Evolutionary conservation across 768 basidiomycete species (phyloP), one percentile per base, ranked within the genome.

Genomic region (Zangia roseola): DNA sequence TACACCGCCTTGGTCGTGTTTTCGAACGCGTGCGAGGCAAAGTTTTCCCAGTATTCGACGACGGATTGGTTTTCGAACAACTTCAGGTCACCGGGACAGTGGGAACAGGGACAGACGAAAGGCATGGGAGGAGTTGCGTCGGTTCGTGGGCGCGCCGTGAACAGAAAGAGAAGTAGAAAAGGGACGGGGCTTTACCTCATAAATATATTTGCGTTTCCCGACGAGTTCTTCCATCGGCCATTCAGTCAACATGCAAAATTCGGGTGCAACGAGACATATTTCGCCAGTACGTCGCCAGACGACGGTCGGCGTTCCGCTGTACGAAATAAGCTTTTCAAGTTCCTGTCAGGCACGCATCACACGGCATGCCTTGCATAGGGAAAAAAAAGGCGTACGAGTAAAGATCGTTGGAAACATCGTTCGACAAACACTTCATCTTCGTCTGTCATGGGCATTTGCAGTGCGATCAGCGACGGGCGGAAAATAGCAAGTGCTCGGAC

Each of bases 241-340:
- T 58, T 88, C 91, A 9, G 92, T 94, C 53, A 99, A 74, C 79
- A 91, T 86, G 67, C 88, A 91, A 64, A 99, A 98, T 70, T 99
- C 97, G 6, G 92, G 89, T 1, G 94, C 94, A 40, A 94, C 97
- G 39, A 97, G 84, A 62, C 93, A 94, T 21, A 99, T 94, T 71
- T 99, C 97, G 59, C 97, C 97, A 17, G 97, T 99, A 43, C 97
- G 80, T 38, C 97, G 85, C 95, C 95, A 99, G 10, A 95, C 90
- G 35, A 94, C 93, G 1, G 95, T 98, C 3, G 95, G 95, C 24
- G 95, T 98, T 10, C 95, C 95, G 58, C 89, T 94, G 68, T 91
- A 97, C 43, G 92, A 93, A 50, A 98, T 97, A 53, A 98, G 79
- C 71, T 97, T 97, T 70, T 97, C 92, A 48, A 97, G 79, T 74